Base-by-base conservation (phyloP, 75 land plant species). In the Cryptomeria japonica region DNA sequence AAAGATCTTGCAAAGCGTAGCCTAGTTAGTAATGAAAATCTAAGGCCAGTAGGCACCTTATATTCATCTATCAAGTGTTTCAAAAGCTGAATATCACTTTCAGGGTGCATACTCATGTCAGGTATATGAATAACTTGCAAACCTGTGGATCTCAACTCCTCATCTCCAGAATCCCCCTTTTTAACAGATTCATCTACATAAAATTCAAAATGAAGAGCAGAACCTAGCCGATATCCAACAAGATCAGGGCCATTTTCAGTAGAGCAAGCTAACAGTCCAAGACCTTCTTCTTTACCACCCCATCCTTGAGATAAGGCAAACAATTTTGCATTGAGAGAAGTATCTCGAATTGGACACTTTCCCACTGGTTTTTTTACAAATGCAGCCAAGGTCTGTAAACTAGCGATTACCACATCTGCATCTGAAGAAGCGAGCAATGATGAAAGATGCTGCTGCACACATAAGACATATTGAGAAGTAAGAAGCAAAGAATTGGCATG, bases 271-370 rank as follows among this genome's bases (percentile, higher is more conserved):
- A 94, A 70, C 32, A 98, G 87, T 70, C 99, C 99, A 80, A 98
- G 93, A n/a, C 99, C 99, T 89, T 97, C 99, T 89, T 97, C 99
- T 87, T 98, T 98, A 75, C 96, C 94, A 13, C 99, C 99, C 99
- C 99, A 98, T 42, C 99, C 99, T 94, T 98, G 99, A 38, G 99
- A 93, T 84, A 98, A 91, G 55, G 98, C 90, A 91, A 95, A 95
- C 42, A 98, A 88, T 84, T 93, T 93, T 49, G 96, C 94, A 89
- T 88, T 97, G 37, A 98, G 78, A 55, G 95, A 87, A 75, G 93
- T 68, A 88, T 95, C 95, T 86, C 95, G 88, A 80, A 94, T 90
- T 15, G 93, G 86, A 80, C 95, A 91, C 42, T 92, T 94, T 46
- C 96, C 97, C 68, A 90, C 92, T 15, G 95, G 90, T 88, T 94